Evolutionary conservation across 495 filamentous ascomycete species (phyloP).

Genomic region (Podospora comata): DNA sequence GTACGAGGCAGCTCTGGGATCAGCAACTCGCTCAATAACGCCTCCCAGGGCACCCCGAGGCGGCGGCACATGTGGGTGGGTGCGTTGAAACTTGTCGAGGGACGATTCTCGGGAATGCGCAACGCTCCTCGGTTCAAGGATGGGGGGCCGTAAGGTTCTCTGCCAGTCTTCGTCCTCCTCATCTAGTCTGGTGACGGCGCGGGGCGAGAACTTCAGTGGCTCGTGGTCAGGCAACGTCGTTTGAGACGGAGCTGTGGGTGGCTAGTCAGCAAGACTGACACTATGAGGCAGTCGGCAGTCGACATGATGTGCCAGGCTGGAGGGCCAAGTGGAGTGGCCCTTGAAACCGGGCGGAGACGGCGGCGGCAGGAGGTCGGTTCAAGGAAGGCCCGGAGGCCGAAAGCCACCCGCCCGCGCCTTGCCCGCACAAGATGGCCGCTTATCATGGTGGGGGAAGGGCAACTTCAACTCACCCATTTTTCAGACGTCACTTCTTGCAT

Average conservation of each 20-base stretch:
- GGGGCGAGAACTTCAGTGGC: slow-evolving; percentile 43
- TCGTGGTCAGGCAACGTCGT: slow-evolving; percentile 52
- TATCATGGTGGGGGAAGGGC: neutral
- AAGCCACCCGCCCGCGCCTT: slow-evolving; percentile 6
- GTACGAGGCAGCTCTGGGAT: slow-evolving; percentile 57
- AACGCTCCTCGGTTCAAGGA: slow-evolving; percentile 36
- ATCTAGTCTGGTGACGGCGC: slow-evolving; percentile 42
- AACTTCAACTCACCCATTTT: slow-evolving; percentile 36
- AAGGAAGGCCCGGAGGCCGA: neutral
- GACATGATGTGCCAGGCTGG: slow-evolving; percentile 2
- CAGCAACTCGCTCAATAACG: slow-evolving; percentile 61
- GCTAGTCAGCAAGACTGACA: slow-evolving; percentile 22
- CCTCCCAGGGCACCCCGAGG: slow-evolving; percentile 46
- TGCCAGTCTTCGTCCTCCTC: slow-evolving; percentile 46
- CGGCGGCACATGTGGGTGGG: slow-evolving; percentile 40
- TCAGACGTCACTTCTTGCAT: slow-evolving; percentile 31
- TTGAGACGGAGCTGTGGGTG: slow-evolving; percentile 47
- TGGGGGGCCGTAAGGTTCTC: slow-evolving; percentile 40
- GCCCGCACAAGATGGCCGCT: slow-evolving; percentile 7
- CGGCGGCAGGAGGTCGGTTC: slow-evolving; percentile 11
- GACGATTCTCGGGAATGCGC: slow-evolving; percentile 51
- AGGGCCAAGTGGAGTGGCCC: slow-evolving; percentile 12
- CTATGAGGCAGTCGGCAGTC: neutral
- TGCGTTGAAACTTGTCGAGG: slow-evolving; percentile 51
- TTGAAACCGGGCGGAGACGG: slow-evolving; percentile 19